Base-by-base conservation (phyloP, 176 grass and related monocot species). In the Rhynchospora pubera region DNA sequence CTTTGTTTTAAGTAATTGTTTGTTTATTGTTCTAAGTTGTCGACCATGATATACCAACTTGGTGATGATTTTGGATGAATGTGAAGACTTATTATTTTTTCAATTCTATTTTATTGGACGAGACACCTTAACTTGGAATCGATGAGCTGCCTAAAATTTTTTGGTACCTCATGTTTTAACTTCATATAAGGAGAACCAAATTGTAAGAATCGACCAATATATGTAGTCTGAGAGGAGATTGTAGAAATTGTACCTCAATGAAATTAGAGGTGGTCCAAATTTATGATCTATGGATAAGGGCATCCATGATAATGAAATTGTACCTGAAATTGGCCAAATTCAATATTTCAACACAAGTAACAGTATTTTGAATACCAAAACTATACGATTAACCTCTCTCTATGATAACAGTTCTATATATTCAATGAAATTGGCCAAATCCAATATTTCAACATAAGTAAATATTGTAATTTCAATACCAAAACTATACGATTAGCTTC, bases 61-160 rank as follows among this genome's bases (percentile, higher is more conserved):
- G n/a, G n/a, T n/a, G n/a, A n/a, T n/a, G n/a, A 10, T 12, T 59
- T n/a, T n/a, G n/a, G n/a, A n/a, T n/a, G n/a, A n/a, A n/a, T n/a
- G n/a, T n/a, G n/a, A n/a, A n/a, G n/a, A n/a, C n/a, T n/a, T n/a
- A n/a, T n/a, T 83, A 91, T 90, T 89, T 91, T 97, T 84, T 93
- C 91, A 80, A 97, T 80, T 89, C 93, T 97, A 61, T 91, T 89
- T 12, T 87, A 42, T 0, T 65, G 70, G 78, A 84, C 75, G 87
- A 97, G 93, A 39, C 91, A 78, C 55, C 89, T 89, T 79, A 97
- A 80, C 71, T 93, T 93, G n/a, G 87, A 48, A 85, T 78, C 34
- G 66, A 97, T 81, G 48, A 91, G 62, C 85, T 89, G 89, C 80
- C 83, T 89, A 83, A 91, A 93, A 77, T 88, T 93, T 28, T 84